Percentiles rank a stretch among this genome's conserved stretches.
These are phyloP conservation scores for Dictyophora rubrovolvata DNA, from an alignment of 768 basidiomycete genomes.

Conservation along the genomic window DNA sequence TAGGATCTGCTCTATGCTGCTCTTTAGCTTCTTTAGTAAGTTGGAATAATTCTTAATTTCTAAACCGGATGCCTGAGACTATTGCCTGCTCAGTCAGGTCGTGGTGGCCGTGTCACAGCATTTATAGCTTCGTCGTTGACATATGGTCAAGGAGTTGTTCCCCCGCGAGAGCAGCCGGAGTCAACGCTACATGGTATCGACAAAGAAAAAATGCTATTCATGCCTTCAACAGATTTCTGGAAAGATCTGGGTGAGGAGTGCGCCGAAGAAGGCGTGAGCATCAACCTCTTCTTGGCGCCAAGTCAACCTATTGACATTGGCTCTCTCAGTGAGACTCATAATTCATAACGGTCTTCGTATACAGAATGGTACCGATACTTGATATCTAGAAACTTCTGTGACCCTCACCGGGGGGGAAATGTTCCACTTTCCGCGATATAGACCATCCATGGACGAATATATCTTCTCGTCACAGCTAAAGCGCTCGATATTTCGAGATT, in stretches of 20 bases:
- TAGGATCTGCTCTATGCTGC: constrained; percentile 70
- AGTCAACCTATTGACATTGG: constrained; percentile 75
- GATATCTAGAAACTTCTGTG: constrained; percentile 29
- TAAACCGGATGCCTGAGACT: not conserved
- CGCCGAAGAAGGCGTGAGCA: constrained; percentile 80
- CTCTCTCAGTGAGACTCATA: constrained; percentile 52
- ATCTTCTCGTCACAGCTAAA: constrained; percentile 67
- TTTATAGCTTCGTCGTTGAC: constrained; percentile 66
- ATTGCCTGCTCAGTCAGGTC: constrained; percentile 36
- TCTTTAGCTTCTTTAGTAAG: constrained; percentile 63
- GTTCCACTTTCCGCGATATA: constrained; percentile 89
- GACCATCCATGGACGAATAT: constrained; percentile 51
- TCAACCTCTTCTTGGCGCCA: constrained; percentile 82
- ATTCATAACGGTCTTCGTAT: not conserved
- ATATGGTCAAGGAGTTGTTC: constrained; percentile 62
- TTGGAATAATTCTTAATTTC: constrained; percentile 12
- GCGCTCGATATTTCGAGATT: constrained; percentile 55
- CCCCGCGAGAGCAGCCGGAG: constrained; percentile 44
- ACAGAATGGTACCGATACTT: not conserved
- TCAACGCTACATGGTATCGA: constrained; percentile 66
- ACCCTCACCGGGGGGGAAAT: constrained; percentile 81
- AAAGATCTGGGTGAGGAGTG: constrained; percentile 77
- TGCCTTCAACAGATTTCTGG: constrained; percentile 73
- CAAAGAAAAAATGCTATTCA: constrained; percentile 75
- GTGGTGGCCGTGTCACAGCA: constrained; percentile 67